These are phyloP conservation scores for Paulownia fortunei DNA, from an alignment of 257 asterid species.

Conservation along the genomic window DNA sequence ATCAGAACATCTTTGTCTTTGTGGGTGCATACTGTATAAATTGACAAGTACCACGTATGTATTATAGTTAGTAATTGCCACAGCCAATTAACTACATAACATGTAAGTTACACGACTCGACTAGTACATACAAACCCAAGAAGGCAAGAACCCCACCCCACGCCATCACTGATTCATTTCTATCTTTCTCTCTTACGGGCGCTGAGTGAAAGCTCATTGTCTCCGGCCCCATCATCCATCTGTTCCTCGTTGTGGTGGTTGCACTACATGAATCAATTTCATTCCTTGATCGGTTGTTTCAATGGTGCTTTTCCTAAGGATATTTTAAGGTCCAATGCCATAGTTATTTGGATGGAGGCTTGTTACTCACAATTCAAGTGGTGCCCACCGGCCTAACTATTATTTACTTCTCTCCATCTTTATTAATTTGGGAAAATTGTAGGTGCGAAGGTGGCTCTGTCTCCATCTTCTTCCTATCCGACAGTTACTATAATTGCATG, in stretches of 20 bases:
- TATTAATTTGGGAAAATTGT: not conserved
- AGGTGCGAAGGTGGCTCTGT: constrained; percentile 30
- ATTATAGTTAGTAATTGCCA: not conserved
- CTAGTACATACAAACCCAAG: not conserved
- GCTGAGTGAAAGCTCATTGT: too few relatives aligned
- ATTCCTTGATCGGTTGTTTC: constrained; percentile 28
- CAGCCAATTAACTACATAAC: not conserved
- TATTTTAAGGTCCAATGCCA: constrained; percentile 61
- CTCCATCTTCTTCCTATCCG: constrained; percentile 10
- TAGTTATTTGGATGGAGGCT: constrained; percentile 43
- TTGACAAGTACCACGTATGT: constrained; percentile 20
- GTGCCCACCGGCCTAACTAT: constrained; percentile 35
- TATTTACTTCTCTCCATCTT: constrained; percentile 29
- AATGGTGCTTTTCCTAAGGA: constrained; percentile 40
- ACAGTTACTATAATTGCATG: constrained; percentile 27
- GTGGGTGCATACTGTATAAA: constrained; percentile 19
- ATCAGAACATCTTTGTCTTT: not conserved
- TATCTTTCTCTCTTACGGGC: too few relatives aligned
- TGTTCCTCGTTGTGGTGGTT: constrained; percentile 49
- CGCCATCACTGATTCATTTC: too few relatives aligned
- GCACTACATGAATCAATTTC: constrained; percentile 31
- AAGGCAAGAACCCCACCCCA: constrained; percentile 16
- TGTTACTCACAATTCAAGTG: not conserved
- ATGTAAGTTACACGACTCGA: not conserved
- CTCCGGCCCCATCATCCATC: constrained; percentile 40